These are phyloP conservation scores for Microcyclospora pomicola DNA, from an alignment of 2,329 filamentous ascomycete species.

Conservation along the genomic window DNA sequence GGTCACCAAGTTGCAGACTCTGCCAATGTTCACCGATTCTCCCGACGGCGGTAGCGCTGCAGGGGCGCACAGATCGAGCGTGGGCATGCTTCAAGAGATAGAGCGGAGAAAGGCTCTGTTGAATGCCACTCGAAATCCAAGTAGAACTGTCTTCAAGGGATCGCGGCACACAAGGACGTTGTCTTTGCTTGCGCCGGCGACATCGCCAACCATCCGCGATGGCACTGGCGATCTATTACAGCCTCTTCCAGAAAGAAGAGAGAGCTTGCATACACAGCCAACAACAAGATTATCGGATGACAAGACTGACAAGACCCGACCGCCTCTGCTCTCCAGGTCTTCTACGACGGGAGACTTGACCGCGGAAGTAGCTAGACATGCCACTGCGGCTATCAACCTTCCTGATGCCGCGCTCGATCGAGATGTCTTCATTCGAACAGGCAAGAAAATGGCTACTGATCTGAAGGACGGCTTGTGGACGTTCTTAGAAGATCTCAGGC, in stretches of 20 bases:
- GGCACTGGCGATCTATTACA: too few species aligned
- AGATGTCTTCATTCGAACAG: slow-evolving; percentile 40
- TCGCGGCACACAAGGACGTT: slow-evolving; percentile 51
- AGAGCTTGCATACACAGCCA: too few species aligned
- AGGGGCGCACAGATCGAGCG: slow-evolving; percentile 12
- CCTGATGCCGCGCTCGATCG: slow-evolving; percentile 26
- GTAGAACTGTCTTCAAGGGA: slow-evolving; percentile 48
- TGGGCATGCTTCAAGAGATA: slow-evolving; percentile 44
- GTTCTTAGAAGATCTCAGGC: slow-evolving; percentile 87
- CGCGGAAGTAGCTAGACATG: slow-evolving; percentile 20
- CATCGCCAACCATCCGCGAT: too few species aligned
- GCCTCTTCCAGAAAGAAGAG: too few species aligned
- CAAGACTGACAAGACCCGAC: too few species aligned
- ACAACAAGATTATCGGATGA: too few species aligned
- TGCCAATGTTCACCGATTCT: slow-evolving; percentile 31
- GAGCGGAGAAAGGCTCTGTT: slow-evolving; percentile 61
- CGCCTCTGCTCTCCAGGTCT: slow-evolving; percentile 2
- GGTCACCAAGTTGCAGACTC: slow-evolving; percentile 44
- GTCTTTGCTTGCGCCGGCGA: slow-evolving; percentile 62
- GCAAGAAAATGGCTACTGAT: slow-evolving; percentile 75
- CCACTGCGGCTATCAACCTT: slow-evolving; percentile 10
- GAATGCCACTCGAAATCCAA: slow-evolving; percentile 31
- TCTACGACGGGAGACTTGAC: slow-evolving; percentile 14
- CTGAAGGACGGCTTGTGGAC: slow-evolving; percentile 82
- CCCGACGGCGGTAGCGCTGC: slow-evolving; percentile 23